Evolutionary conservation across 768 basidiomycete genomes (phyloP).

Genomic region (Boletus vinaceobasis): DNA sequence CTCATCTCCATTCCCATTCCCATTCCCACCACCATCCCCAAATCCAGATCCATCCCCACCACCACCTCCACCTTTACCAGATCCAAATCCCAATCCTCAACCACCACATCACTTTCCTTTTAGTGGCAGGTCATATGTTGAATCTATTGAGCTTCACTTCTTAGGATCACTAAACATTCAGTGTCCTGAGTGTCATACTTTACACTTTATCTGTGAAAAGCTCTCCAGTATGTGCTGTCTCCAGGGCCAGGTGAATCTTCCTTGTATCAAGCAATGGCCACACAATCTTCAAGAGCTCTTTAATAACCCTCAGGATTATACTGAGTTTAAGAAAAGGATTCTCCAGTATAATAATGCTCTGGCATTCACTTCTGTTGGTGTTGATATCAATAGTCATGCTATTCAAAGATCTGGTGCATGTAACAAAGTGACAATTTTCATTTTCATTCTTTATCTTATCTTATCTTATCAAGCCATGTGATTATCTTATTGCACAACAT

Average conservation of each 20-base stretch:
- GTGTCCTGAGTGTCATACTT: neutral
- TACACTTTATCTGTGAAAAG: conserved; percentile 16
- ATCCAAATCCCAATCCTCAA: no score
- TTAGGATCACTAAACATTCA: neutral
- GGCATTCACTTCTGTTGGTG: conserved; percentile 6
- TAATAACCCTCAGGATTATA: neutral
- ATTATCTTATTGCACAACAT: no score
- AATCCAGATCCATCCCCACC: no score
- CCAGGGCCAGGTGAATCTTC: neutral
- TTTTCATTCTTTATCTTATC: no score
- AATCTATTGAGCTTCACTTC: neutral
- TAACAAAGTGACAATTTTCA: no score
- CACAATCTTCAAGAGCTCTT: neutral
- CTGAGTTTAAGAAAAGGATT: neutral
- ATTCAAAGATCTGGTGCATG: neutral
- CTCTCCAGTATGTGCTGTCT: neutral
- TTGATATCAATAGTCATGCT: neutral
- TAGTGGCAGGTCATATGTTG: conserved; percentile 6
- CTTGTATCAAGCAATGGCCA: neutral
- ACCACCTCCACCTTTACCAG: no score
- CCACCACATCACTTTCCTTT: neutral
- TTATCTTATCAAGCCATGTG: no score
- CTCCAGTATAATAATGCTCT: neutral
- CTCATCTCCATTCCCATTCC: no score
- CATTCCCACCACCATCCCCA: no score